Conservation (phyloP, 257 asterid genomes). For the Ilex aquifolium region DNA sequence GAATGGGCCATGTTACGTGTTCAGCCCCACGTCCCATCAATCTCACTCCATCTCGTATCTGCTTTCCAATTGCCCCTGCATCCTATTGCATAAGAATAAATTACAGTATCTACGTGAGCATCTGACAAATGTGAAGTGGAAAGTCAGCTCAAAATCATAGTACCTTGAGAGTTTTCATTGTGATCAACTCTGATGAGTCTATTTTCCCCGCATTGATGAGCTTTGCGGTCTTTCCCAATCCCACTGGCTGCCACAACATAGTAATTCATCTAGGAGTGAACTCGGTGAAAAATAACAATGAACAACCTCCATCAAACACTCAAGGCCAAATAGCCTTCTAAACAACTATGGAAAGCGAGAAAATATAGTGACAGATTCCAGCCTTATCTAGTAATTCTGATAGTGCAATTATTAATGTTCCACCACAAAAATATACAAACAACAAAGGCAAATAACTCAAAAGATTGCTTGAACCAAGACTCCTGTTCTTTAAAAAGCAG, state of each 20-base stretch:
- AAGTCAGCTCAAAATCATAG: constrained; percentile 1
- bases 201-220: constrained; percentile 92
- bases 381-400: too few relatives aligned
- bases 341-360: too few relatives aligned
- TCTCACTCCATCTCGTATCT: constrained; percentile 83
- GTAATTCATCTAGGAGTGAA: not conserved
- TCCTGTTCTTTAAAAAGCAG: too few relatives aligned
- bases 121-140: constrained; percentile 1
- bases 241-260: constrained; percentile 67
- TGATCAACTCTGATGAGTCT: constrained; percentile 92
- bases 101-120: not conserved
- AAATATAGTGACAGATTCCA: too few relatives aligned
- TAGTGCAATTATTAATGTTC: too few relatives aligned
- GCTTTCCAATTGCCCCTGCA: constrained; percentile 85
- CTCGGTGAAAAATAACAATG: too few relatives aligned
- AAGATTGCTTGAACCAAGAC: too few relatives aligned
- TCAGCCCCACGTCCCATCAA: constrained; percentile 91
- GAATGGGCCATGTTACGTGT: constrained; percentile 81
- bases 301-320: too few relatives aligned
- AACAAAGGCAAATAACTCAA: too few relatives aligned
- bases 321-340: too few relatives aligned
- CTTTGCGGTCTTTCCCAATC: constrained; percentile 83
- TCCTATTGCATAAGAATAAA: constrained; percentile 37
- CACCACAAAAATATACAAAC: too few relatives aligned
- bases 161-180: constrained; percentile 93